Percentiles rank a stretch among this genome's conserved stretches.
These are phyloP conservation scores for Kwoniella sp. DNA, from an alignment of 768 basidiomycete species.

Conservation along the genomic window DNA sequence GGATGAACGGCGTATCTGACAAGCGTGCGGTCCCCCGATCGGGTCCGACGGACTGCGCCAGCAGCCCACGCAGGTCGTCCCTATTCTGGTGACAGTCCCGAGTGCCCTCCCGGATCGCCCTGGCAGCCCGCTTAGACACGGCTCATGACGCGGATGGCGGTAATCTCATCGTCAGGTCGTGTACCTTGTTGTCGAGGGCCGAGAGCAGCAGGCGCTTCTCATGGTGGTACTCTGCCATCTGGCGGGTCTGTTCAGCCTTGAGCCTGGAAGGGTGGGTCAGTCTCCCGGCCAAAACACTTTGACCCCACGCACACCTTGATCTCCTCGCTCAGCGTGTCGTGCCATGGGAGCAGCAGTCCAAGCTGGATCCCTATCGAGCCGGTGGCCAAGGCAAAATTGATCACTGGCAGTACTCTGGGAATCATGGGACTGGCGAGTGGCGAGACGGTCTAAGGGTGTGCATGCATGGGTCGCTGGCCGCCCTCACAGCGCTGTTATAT, in stretches of 20 bases:
- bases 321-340: conserved; percentile 8
- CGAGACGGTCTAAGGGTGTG: no score
- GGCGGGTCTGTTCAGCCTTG: conserved; percentile 16
- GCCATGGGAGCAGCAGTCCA: conserved; percentile 13
- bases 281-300: not conserved
- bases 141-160: no score
- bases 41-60: no score
- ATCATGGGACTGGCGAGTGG: no score
- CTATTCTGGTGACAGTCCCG: no score
- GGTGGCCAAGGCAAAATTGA: conserved; percentile 15
- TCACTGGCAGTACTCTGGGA: conserved; percentile 11
- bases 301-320: conserved; percentile 6
- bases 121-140: no score
- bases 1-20: no score
- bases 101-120: no score
- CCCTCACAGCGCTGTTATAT: no score
- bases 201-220: conserved; percentile 9
- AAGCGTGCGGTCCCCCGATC: no score
- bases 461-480: no score
- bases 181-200: conserved; percentile 10
- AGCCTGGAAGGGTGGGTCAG: conserved; percentile 3
- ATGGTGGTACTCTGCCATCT: conserved; percentile 13
- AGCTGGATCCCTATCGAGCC: conserved; percentile 7
- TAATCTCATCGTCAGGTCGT: conserved; percentile 11
- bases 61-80: no score